Conservation (phyloP, 148 eudicot genomes). For the Arctostaphylos glauca region DNA sequence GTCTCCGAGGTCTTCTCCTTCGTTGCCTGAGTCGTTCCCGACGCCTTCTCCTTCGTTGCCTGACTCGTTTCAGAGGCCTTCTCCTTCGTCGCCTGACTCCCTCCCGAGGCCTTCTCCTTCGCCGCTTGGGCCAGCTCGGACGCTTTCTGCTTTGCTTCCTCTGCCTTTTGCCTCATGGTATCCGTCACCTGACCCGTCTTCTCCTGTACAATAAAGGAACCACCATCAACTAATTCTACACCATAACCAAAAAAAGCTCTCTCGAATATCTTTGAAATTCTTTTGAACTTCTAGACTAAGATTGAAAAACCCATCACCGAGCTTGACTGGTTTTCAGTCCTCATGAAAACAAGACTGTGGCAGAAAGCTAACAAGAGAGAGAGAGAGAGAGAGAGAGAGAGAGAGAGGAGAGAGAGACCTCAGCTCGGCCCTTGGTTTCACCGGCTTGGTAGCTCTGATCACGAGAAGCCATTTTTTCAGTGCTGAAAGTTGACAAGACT, state of each 20-base stretch:
- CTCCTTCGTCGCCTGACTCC: constrained; percentile 31
- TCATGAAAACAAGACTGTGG: background rate
- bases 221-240: background rate
- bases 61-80: constrained; percentile 23
- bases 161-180: constrained; percentile 49
- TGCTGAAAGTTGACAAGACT: background rate
- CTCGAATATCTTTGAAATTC: too few species aligned
- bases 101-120: constrained; percentile 27
- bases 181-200: constrained; percentile 58
- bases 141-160: constrained; percentile 14
- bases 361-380: background rate
- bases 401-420: constrained; percentile 34
- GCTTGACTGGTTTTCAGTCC: too few species aligned
- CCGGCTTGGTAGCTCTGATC: constrained; percentile 60
- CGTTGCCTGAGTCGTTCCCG: constrained; percentile 26
- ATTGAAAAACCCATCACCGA: too few species aligned
- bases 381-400: too few species aligned
- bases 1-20: constrained; percentile 33
- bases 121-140: constrained; percentile 17
- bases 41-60: constrained; percentile 38
- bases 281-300: background rate
- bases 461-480: constrained; percentile 43
- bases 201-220: constrained; percentile 27
- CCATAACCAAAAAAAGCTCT: background rate
- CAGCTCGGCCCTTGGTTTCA: constrained; percentile 63